These are phyloP conservation scores for Orbilia javanica DNA, from an alignment of 2,329 filamentous ascomycete genomes.

Conservation along the genomic window DNA sequence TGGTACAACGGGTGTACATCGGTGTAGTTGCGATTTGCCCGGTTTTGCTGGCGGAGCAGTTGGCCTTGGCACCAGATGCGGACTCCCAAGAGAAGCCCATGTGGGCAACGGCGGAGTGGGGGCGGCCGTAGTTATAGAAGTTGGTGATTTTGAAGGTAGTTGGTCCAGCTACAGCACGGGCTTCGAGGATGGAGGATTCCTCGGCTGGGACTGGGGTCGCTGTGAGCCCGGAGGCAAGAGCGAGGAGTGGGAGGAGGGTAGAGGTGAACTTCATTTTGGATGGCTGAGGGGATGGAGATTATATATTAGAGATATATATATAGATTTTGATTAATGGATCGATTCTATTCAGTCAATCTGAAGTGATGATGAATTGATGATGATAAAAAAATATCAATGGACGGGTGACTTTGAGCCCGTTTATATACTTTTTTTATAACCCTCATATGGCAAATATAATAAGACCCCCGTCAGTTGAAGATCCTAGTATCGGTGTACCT, in stretches of 20 bases:
- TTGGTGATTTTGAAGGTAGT: slow-evolving; percentile 9
- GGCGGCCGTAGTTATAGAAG: slow-evolving; percentile 24
- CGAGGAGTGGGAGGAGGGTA: slow-evolving; percentile 22
- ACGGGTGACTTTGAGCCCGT: background rate
- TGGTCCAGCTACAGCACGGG: background rate
- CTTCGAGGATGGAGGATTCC: background rate
- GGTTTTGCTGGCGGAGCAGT: background rate
- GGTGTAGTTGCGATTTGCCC: background rate
- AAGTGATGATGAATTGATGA: background rate
- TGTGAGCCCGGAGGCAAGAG: slow-evolving; percentile 5
- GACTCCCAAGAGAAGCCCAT: slow-evolving; percentile 2
- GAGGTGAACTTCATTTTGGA: slow-evolving; percentile 24
- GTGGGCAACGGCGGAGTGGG: background rate
- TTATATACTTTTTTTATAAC: background rate
- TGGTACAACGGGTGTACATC: slow-evolving; percentile 8
- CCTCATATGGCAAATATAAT: too few species aligned
- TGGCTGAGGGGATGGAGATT: background rate
- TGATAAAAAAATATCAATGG: background rate
- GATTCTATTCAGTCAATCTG: background rate
- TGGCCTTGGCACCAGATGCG: background rate
- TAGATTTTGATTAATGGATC: background rate
- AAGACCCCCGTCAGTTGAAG: too few species aligned
- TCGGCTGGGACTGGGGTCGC: slow-evolving; percentile 5
- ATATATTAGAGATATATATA: background rate
- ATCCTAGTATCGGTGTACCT: background rate